Conservation (phyloP, 2,329 filamentous ascomycete genomes). For the Didymella lethalis region DNA sequence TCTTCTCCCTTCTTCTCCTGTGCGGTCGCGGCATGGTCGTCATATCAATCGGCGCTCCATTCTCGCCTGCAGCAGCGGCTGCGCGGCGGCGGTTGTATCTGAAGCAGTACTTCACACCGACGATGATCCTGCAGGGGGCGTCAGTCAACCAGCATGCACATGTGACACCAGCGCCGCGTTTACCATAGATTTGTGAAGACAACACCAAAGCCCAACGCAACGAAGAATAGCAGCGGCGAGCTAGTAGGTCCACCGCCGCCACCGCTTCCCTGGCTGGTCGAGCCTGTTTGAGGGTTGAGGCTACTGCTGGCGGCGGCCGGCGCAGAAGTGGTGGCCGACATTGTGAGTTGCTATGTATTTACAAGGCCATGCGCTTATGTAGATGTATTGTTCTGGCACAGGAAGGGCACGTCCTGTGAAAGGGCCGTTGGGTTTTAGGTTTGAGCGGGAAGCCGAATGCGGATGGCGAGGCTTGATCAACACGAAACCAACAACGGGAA, state of each 20-base stretch:
- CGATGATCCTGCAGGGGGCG: slow-evolving; percentile 80
- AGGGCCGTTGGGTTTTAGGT: neutral
- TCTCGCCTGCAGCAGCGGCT: slow-evolving; percentile 75
- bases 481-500: slow-evolving; percentile 10
- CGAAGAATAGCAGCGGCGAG: slow-evolving; percentile 87
- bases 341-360: slow-evolving; percentile 27
- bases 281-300: slow-evolving; percentile 7
- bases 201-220: slow-evolving; percentile 94
- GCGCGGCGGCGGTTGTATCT: slow-evolving; percentile 95
- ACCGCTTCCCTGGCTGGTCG: slow-evolving; percentile 27
- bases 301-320: slow-evolving; percentile 5
- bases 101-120: slow-evolving; percentile 99
- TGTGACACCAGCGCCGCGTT: slow-evolving; percentile 46
- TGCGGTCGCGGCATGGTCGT: slow-evolving; percentile 85
- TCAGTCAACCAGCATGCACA: slow-evolving; percentile 31
- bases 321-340: slow-evolving; percentile 32
- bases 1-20: slow-evolving; percentile 91
- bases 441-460: slow-evolving; percentile 16
- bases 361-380: slow-evolving; percentile 27
- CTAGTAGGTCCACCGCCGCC: slow-evolving; percentile 64
- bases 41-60: slow-evolving; percentile 83
- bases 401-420: slow-evolving; percentile 2
- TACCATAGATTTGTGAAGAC: slow-evolving; percentile 99
- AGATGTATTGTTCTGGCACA: slow-evolving; percentile 5
- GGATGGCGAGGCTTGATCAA: slow-evolving; percentile 12